Evolutionary conservation across 1,284 basidiomycete species (phyloP), one percentile per base, ranked within the genome.

Genomic region (Ganoderma resinaceum): DNA sequence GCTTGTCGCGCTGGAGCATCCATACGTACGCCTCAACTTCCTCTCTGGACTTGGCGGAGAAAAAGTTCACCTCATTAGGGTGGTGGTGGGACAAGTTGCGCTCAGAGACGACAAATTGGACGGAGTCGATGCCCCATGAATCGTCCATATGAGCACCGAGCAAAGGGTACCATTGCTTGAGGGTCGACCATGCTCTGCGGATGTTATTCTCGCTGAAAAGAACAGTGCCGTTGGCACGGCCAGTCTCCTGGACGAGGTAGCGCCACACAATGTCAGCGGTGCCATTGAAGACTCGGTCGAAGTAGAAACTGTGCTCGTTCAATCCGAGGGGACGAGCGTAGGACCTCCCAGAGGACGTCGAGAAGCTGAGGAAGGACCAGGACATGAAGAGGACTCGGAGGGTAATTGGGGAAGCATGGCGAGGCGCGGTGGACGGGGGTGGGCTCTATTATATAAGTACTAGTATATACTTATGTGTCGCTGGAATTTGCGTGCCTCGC

Each of bases 151-250:
- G 77, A 26, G 83, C 79, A 8, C 80, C 86, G 35, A 87, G 81
- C 8, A 89, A 77, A 7, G 86, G 87, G 70, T 81, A 86, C 55
- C 78, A 79, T 35, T 76, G 78, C 73, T 88, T 88, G 62, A 86
- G 70, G 29, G 78, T 67, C 16, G 77, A 63, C 86, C 87, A 88
- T 31, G 83, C 78, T 31, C 77, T 75, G 9, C 65, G 64, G 29
- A 87, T 72, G 65, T 83, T 84, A 11, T 76, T 73, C 29, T 70
- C 63, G 49, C 66, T 65, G 66, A 77, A 77, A 14, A 76, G 43
- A 9, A 53, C 40, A 1, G 62, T 20, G 18, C 69, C 67, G 12
- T 70, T 71, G 6, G 62, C 61, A 12, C 14, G 71, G 38, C 77
- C 60, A 6, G 53, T 61, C 31, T 78, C 68, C 61, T 81, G 72